These are phyloP conservation scores for Wickerhamiella siamensis DNA, from an alignment of 805 yeast species.

Conservation along the genomic window DNA sequence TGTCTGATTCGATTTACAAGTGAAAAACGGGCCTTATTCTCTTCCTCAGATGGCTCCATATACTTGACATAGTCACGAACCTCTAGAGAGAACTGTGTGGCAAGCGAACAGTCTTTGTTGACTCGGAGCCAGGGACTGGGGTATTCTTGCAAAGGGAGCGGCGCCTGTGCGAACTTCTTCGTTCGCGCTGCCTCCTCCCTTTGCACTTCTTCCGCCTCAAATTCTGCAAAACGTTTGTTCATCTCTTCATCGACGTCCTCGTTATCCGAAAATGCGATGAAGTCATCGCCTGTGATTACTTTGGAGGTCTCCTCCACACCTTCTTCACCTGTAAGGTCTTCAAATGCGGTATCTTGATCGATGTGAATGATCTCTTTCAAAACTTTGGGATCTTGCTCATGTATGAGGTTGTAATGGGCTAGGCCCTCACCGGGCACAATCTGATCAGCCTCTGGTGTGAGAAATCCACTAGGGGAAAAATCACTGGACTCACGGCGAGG, in stretches of 20 bases:
- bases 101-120: constrained; percentile 23
- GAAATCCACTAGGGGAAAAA: constrained; percentile 6
- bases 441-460: constrained; percentile 4
- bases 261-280: constrained; percentile 7
- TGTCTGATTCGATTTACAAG: constrained; percentile 47
- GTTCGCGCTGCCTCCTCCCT: constrained; percentile 1
- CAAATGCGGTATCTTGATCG: neutral
- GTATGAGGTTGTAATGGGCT: constrained; percentile 3
- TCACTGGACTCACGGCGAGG: neutral
- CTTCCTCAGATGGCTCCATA: constrained; percentile 69
- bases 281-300: constrained; percentile 5
- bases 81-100: constrained; percentile 78
- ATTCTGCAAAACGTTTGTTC: constrained; percentile 9
- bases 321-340: neutral
- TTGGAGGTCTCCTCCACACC: neutral
- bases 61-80: constrained; percentile 73
- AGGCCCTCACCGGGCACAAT: constrained; percentile 9
- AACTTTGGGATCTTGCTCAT: neutral
- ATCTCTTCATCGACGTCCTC: constrained; percentile 6
- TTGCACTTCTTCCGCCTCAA: constrained; percentile 3
- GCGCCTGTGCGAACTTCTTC: constrained; percentile 2
- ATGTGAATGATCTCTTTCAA: neutral
- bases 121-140: constrained; percentile 1
- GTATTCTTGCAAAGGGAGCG: constrained; percentile 5
- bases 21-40: constrained; percentile 49